Evolutionary conservation across 495 filamentous ascomycete genomes (phyloP), one percentile per base, ranked within the genome.

Genomic region (Annulohypoxylon moriforme): DNA sequence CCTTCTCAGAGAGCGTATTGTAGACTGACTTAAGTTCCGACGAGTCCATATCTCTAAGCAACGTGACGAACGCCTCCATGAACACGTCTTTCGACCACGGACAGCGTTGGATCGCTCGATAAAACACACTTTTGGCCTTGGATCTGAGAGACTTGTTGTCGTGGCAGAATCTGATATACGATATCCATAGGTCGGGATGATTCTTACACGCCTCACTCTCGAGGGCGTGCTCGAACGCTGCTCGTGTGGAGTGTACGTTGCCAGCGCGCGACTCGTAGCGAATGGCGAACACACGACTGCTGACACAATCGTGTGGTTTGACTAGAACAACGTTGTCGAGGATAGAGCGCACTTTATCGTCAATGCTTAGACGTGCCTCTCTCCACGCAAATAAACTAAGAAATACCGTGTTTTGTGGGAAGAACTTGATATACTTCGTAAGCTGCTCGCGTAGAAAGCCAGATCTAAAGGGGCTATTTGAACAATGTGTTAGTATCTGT

Each of bases 341-440:
- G 18, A 90, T 81, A 5, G 83, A 82, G 20, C 92, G 87, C 42
- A 96, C 85, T 34, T 90, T 90, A 69, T 95, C 91, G 64, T 91
- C 85, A 64, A 97, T 86, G 34, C 86, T 88, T 18, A 91, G 83
- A 4, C 88, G 84, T 13, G 87, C 79, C 72, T 93, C 88, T 72
- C 91, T 89, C 89, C 89, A 94, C 9, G 86, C 83, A 76, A 90
- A 90, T 13, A 94, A 81, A 14, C 86, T 81, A 56, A 95, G 85
- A 68, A 97, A 91, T 36, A 94, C 85, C 1, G 90, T 93, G 81
- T 97, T 97, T 29, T 85, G 81, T 0, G 94, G 94, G 78, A 92
- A 97, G 10, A 82, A 71, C 3, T 66, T 58, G 31, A 96, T 78
- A 67, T 89, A 90, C 27, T 86, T 76, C 5, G 80, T 69, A 2